phyloP scores from a whole-genome alignment of 2,329 filamentous ascomycete species.

The Colletotrichum theobromicola region DNA sequence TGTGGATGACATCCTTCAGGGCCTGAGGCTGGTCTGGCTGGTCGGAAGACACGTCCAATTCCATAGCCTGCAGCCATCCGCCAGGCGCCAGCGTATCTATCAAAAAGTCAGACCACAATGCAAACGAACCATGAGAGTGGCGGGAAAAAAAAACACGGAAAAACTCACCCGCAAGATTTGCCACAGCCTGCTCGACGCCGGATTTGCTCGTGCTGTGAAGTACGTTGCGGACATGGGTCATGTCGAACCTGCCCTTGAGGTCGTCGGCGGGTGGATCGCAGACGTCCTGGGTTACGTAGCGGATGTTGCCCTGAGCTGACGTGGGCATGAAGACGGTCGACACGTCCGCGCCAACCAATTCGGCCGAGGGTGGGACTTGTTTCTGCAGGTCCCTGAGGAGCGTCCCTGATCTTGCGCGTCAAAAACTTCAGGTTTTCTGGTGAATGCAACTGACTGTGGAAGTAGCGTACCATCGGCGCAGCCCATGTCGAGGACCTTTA shows the following conservation, averaged over 20 bases:
- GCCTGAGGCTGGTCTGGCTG: background rate
- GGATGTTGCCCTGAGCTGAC: conserved; percentile 13
- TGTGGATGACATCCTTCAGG: background rate
- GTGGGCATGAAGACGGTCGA: conserved; percentile 12
- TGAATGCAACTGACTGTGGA: background rate
- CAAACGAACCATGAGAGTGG: too few relatives aligned
- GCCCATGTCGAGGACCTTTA: conserved; percentile 21
- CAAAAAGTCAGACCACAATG: background rate
- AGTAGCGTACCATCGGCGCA: conserved; percentile 20
- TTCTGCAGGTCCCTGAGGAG: conserved; percentile 21
- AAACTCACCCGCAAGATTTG: background rate
- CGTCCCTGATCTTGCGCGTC: conserved; percentile 6
- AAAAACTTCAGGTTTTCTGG: background rate
- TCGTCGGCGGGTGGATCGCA: background rate
- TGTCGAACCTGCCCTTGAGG: background rate
- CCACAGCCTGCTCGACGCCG: conserved; percentile 3
- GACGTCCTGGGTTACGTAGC: conserved; percentile 12
- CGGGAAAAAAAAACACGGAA: background rate
- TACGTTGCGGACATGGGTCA: conserved; percentile 15
- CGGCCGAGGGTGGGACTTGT: conserved; percentile 15
- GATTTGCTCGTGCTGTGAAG: background rate
- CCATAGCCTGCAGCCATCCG: conserved; percentile 19
- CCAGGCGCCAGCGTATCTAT: conserved; percentile 13
- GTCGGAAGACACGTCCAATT: background rate
- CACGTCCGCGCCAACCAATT: conserved; percentile 19